Conservation (phyloP, 2,329 filamentous ascomycete species). For the Xylaria sp. region DNA sequence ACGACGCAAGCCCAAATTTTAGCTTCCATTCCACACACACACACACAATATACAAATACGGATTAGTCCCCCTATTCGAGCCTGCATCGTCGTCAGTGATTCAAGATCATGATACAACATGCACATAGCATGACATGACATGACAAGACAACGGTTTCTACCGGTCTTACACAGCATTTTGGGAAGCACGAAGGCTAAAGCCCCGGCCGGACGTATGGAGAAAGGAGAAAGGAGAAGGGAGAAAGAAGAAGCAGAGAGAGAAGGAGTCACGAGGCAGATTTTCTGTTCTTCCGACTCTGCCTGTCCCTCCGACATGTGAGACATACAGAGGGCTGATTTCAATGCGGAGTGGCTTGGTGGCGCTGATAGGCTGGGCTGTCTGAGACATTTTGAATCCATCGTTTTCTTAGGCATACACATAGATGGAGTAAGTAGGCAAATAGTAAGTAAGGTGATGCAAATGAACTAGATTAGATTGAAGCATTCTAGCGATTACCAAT, state of each 20-base stretch:
- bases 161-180: background rate
- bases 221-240: background rate
- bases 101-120: background rate
- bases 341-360: slow-evolving; percentile 8
- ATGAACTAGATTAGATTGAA: too few species aligned
- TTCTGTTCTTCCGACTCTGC: background rate
- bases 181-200: background rate
- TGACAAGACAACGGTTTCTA: background rate
- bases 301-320: slow-evolving; percentile 16
- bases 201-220: slow-evolving; percentile 1
- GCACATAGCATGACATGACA: background rate
- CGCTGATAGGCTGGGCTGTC: slow-evolving; percentile 22
- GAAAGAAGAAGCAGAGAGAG: background rate
- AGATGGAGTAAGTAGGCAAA: background rate
- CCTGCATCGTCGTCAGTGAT: background rate
- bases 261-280: slow-evolving; percentile 24
- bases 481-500: too few species aligned
- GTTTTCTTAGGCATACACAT: background rate
- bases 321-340: slow-evolving; percentile 24
- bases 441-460: too few species aligned
- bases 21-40: slow-evolving; percentile 10
- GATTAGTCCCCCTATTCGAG: background rate
- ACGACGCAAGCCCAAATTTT: slow-evolving; percentile 10
- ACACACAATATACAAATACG: background rate
- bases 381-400: slow-evolving; percentile 25